phyloP scores from a whole-genome alignment of 495 filamentous ascomycete species.

The Hypoxylon fragiforme region DNA sequence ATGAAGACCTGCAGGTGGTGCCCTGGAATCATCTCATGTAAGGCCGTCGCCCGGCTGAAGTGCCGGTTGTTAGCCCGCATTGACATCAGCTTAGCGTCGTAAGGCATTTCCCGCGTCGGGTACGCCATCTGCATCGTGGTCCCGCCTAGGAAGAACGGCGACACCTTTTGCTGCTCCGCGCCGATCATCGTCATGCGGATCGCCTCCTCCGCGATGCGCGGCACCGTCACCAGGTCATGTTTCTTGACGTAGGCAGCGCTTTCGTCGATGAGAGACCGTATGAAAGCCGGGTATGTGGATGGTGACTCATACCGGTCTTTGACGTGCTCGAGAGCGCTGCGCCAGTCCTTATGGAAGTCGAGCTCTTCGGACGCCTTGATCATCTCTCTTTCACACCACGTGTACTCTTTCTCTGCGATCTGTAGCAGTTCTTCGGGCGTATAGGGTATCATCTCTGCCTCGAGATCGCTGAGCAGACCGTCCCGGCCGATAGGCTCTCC shows the following conservation, averaged over 20 bases:
- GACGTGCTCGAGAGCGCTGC: slow-evolving; percentile 53
- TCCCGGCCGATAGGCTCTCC: slow-evolving; percentile 54
- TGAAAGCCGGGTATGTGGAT: slow-evolving; percentile 50
- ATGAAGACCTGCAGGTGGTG: slow-evolving; percentile 55
- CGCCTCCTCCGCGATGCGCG: slow-evolving; percentile 50
- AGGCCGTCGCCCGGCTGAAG: slow-evolving; percentile 55
- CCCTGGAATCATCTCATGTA: slow-evolving; percentile 60
- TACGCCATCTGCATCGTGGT: slow-evolving; percentile 53
- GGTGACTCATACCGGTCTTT: slow-evolving; percentile 55
- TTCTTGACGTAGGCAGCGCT: slow-evolving; percentile 47
- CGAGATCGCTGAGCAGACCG: slow-evolving; percentile 46
- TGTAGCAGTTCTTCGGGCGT: slow-evolving; percentile 53
- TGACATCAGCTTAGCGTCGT: slow-evolving; percentile 55
- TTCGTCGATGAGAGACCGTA: slow-evolving; percentile 46
- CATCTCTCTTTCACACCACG: slow-evolving; percentile 49
- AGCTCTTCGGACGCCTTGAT: slow-evolving; percentile 42
- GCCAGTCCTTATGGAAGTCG: slow-evolving; percentile 42
- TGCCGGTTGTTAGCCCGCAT: slow-evolving; percentile 57
- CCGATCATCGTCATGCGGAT: slow-evolving; percentile 58
- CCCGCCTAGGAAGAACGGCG: slow-evolving; percentile 59
- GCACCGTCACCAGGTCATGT: slow-evolving; percentile 55
- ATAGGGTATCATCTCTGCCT: slow-evolving; percentile 52
- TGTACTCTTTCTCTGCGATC: slow-evolving; percentile 49
- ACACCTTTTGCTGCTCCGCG: slow-evolving; percentile 50
- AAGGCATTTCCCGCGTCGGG: slow-evolving; percentile 51